Conservation (phyloP, 768 basidiomycete species). For the Cubamyces lactineus region DNA sequence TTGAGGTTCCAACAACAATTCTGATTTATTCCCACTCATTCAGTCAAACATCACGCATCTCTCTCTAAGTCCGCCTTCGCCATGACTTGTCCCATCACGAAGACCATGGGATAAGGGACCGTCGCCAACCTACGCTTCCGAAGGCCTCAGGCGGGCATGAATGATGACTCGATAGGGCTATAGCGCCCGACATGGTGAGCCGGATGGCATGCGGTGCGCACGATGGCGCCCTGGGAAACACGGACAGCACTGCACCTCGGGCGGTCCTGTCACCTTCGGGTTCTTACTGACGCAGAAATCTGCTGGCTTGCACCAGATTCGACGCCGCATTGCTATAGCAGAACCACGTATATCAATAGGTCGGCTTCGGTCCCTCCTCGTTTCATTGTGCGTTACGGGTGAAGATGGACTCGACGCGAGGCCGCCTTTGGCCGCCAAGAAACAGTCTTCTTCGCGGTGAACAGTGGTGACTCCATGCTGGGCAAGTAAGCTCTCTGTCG, state of each 20-base stretch:
- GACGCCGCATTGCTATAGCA: no score
- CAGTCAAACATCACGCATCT: background rate
- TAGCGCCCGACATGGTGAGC: slow-evolving; percentile 4
- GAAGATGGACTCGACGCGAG: no score
- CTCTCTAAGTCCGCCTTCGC: background rate
- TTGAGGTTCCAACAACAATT: background rate
- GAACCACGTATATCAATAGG: no score
- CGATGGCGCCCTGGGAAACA: background rate
- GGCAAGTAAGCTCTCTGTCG: no score
- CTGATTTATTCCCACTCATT: background rate
- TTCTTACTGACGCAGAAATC: background rate
- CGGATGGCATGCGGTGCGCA: slow-evolving; percentile 5
- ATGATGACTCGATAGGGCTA: slow-evolving; percentile 1
- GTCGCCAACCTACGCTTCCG: slow-evolving; percentile 14
- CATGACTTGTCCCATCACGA: slow-evolving; percentile 2
- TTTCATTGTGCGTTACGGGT: no score
- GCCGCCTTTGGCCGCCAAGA: no score
- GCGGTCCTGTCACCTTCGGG: slow-evolving; percentile 1
- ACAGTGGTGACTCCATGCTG: no score
- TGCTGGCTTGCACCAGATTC: no score
- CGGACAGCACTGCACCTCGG: background rate
- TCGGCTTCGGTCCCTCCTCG: no score
- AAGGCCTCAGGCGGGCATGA: background rate
- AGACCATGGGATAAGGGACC: background rate
- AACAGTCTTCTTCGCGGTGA: no score